A percentile compares a stretch with the other conserved stretches of the same genome.
Evolutionary conservation across 768 basidiomycete genomes (phyloP).

Genomic region (Mycena kentingensis): DNA sequence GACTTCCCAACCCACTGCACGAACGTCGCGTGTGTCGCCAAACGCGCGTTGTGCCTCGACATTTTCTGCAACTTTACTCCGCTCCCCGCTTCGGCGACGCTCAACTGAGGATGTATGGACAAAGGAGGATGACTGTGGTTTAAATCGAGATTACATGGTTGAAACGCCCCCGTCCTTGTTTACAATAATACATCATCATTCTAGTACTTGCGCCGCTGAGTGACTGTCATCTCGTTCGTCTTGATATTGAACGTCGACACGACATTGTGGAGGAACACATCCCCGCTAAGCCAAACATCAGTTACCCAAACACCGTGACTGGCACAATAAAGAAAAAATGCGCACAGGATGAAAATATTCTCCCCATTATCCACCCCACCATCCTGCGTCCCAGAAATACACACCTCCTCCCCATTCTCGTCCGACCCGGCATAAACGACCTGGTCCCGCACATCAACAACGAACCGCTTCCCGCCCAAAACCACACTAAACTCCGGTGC

Average conservation of each 20-base stretch:
- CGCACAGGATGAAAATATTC: conserved; percentile 23
- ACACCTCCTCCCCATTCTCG: conserved; percentile 13
- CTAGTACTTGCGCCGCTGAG: conserved; percentile 12
- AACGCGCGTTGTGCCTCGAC: too few species aligned
- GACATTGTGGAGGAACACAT: conserved; percentile 27
- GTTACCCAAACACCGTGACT: background rate
- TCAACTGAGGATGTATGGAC: too few species aligned
- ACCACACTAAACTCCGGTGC: conserved; percentile 20
- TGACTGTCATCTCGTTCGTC: conserved; percentile 13
- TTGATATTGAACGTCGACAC: conserved; percentile 25
- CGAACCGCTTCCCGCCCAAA: conserved; percentile 21
- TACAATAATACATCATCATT: background rate
- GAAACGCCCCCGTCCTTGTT: too few species aligned
- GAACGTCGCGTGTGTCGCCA: too few species aligned
- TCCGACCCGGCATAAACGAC: conserved; percentile 13
- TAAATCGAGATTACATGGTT: too few species aligned
- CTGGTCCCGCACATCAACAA: conserved; percentile 18
- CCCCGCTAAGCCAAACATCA: conserved; percentile 15
- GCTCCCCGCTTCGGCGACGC: too few species aligned
- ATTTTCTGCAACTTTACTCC: too few species aligned
- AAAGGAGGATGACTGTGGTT: too few species aligned
- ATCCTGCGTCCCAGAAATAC: conserved; percentile 19
- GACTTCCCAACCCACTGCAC: too few species aligned
- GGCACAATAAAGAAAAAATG: background rate
- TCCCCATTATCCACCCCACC: conserved; percentile 14